phyloP scores from a whole-genome alignment of 331 rosid genomes.

The Acacia pycnantha region DNA sequence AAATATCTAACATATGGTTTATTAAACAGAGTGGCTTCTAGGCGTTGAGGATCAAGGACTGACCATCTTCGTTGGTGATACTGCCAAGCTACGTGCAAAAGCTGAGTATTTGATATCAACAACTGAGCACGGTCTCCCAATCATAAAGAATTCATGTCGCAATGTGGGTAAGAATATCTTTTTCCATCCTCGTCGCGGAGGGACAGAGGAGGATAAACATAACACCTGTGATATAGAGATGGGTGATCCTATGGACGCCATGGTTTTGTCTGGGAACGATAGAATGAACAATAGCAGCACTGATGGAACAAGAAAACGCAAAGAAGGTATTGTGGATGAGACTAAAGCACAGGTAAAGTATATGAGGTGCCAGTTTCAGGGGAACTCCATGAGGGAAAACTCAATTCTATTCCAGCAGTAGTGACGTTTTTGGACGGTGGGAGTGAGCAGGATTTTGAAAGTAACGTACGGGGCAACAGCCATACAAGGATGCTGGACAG shows the following conservation, averaged over 20 bases:
- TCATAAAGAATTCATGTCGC: constrained; percentile 29
- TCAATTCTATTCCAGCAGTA: constrained; percentile 32
- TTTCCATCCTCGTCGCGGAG: constrained; percentile 22
- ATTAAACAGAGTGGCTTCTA: constrained; percentile 71
- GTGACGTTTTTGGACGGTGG: constrained; percentile 31
- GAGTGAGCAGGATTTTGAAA: constrained; percentile 20
- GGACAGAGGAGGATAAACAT: constrained; percentile 30
- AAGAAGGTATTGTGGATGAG: constrained; percentile 54
- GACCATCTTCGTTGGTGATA: constrained; percentile 45
- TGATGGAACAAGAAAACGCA: constrained; percentile 64
- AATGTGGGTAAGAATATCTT: constrained; percentile 28
- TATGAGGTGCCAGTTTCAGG: constrained; percentile 56
- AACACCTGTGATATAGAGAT: constrained; percentile 54
- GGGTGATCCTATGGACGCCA: constrained; percentile 53
- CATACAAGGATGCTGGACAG: neutral
- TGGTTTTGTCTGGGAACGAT: constrained; percentile 30
- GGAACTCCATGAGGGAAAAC: constrained; percentile 41
- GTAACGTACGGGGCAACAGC: constrained; percentile 27
- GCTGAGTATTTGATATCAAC: constrained; percentile 45
- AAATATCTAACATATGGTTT: constrained; percentile 11
- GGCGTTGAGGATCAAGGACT: constrained; percentile 61
- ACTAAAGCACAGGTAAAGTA: constrained; percentile 48
- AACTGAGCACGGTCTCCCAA: constrained; percentile 40
- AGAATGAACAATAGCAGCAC: constrained; percentile 21
- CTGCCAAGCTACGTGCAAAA: constrained; percentile 49